These are phyloP conservation scores for Eucalyptus tenuipes DNA, from an alignment of 345 rosid species.

Conservation along the genomic window DNA sequence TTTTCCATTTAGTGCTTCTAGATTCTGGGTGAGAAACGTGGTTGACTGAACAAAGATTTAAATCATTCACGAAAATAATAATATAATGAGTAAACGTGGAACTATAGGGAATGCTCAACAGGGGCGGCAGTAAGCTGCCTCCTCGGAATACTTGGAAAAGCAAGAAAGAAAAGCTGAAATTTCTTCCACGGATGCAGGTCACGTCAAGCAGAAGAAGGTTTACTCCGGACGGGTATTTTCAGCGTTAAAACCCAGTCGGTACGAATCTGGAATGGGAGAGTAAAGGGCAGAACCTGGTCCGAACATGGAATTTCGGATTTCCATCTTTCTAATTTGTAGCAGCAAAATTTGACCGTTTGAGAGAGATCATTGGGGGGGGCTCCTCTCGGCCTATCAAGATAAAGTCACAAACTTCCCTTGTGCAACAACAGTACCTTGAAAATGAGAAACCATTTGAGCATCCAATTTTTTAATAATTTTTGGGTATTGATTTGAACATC, in stretches of 20 bases:
- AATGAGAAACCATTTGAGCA: neutral
- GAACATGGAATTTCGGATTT: neutral
- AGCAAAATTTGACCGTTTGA: neutral
- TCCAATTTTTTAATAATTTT: neutral
- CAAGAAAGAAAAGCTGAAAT: neutral
- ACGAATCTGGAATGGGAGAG: neutral
- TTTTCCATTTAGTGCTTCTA: neutral
- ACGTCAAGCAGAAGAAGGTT: neutral
- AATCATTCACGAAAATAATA: neutral
- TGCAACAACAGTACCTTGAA: neutral
- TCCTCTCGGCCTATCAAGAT: neutral
- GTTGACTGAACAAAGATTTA: slow-evolving; percentile 30
- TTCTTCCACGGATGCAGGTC: neutral
- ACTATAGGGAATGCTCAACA: neutral
- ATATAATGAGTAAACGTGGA: neutral
- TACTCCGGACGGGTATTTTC: neutral
- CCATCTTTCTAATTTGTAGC: neutral
- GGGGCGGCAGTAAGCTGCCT: neutral
- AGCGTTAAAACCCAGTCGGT: neutral
- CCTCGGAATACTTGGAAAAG: neutral
- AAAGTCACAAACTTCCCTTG: neutral
- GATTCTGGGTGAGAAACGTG: slow-evolving; percentile 35
- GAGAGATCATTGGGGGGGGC: neutral
- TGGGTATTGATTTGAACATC: too few species aligned
- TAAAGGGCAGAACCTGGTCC: neutral